A percentile compares a stretch with the other conserved stretches of the same genome.
phyloP scores from a whole-genome alignment of 768 basidiomycete species.

The Sarcomyxa edulis region DNA sequence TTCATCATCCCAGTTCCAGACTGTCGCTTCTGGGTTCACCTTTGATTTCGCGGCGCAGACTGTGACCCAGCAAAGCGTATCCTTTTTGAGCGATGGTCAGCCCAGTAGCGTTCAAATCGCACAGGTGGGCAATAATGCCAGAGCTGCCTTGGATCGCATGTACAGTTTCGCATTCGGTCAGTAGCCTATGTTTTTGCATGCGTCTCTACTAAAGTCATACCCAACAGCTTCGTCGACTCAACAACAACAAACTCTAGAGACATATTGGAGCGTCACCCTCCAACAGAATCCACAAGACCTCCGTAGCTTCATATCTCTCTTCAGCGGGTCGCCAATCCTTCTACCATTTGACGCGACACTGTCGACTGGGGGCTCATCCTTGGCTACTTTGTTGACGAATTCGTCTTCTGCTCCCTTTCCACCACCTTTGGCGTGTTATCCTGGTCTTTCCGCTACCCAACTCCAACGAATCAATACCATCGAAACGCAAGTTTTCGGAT shows the following conservation, averaged over 20 bases:
- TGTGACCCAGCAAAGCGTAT: conserved; percentile 34
- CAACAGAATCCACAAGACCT: conserved; percentile 39
- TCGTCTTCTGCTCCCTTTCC: conserved; percentile 44
- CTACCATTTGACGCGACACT: conserved; percentile 55
- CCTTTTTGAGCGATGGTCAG: conserved; percentile 41
- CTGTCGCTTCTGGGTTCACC: conserved; percentile 41
- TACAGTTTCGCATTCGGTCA: conserved; percentile 56
- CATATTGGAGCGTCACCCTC: conserved; percentile 53
- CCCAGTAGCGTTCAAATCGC: conserved; percentile 40
- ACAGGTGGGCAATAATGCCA: conserved; percentile 31
- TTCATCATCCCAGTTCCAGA: conserved; percentile 28
- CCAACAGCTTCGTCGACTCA: conserved; percentile 54
- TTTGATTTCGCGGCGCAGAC: conserved; percentile 60
- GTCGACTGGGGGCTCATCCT: conserved; percentile 17
- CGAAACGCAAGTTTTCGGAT: conserved; percentile 47
- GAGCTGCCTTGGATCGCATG: conserved; percentile 46
- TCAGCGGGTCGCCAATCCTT: conserved; percentile 42
- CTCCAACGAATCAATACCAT: conserved; percentile 37
- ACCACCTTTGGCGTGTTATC: conserved; percentile 57
- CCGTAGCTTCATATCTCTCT: conserved; percentile 36
- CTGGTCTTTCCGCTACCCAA: conserved; percentile 36
- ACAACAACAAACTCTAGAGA: conserved; percentile 36
- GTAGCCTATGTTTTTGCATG: too few species aligned
- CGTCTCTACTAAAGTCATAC: conserved; percentile 3
- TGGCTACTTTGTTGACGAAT: conserved; percentile 35